Evolutionary conservation across 495 filamentous ascomycete species (phyloP).

Genomic region (Lineolata rhizophorae): DNA sequence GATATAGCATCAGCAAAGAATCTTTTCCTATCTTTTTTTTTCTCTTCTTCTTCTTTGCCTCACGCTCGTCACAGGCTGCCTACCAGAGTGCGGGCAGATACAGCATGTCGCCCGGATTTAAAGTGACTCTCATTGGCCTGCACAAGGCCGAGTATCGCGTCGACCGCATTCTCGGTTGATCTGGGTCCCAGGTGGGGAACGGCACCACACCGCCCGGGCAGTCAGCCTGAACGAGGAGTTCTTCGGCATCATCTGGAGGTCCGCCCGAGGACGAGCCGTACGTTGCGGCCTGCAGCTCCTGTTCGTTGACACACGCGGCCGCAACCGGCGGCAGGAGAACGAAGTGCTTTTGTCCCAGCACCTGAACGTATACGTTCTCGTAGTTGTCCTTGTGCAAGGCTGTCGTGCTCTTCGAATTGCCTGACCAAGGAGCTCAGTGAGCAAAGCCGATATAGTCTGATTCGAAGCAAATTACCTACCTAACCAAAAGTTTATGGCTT

Average conservation of each 20-base stretch:
- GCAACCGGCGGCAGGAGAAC: constrained; percentile 43
- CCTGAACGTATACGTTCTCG: constrained; percentile 60
- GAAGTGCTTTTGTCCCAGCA: constrained; percentile 47
- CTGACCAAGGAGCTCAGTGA: no score
- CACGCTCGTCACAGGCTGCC: no score
- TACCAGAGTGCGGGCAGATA: constrained; percentile 59
- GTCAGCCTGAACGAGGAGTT: constrained; percentile 10
- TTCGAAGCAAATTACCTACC: no score
- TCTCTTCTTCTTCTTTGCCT: no score
- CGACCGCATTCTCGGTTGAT: constrained; percentile 22
- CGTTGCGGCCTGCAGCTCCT: constrained; percentile 23
- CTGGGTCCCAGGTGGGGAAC: constrained; percentile 52
- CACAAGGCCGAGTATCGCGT: constrained; percentile 33
- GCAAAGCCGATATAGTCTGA: no score
- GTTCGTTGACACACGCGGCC: constrained; percentile 39
- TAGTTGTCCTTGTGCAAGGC: constrained; percentile 60
- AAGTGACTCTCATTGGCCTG: constrained; percentile 32
- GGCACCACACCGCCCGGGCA: constrained; percentile 25
- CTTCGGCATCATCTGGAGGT: constrained; percentile 5
- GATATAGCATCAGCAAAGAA: no score
- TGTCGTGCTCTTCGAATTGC: constrained; percentile 38
- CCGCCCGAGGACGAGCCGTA: constrained; percentile 18
- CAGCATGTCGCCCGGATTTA: constrained; percentile 55
- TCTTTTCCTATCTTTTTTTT: no score
- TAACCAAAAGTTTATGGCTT: constrained; percentile 65